phyloP scores from a whole-genome alignment of 257 asterid genomes.

The Nicotiana tomentosiformis region DNA sequence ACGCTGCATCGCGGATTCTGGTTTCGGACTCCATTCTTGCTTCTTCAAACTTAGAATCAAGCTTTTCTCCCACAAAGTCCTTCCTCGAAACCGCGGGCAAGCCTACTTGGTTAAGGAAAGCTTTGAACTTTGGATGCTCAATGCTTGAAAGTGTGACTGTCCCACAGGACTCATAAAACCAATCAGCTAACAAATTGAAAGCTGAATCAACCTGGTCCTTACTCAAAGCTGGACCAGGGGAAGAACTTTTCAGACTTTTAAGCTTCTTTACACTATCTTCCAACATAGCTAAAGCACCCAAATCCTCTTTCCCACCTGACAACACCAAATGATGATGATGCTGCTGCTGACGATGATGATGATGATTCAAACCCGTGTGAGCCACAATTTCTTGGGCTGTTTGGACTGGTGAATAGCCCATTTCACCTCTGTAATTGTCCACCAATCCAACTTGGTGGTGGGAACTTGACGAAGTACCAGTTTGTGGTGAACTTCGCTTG shows the following conservation, averaged over 20 bases:
- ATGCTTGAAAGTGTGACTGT: constrained; percentile 55
- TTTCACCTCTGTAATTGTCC: constrained; percentile 26
- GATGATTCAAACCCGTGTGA: constrained; percentile 15
- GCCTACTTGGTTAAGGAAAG: constrained; percentile 70
- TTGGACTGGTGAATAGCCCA: constrained; percentile 25
- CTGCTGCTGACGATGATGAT: background rate
- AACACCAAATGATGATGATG: constrained; percentile 33
- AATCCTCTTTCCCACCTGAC: constrained; percentile 83
- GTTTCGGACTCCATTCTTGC: constrained; percentile 56
- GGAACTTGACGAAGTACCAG: constrained; percentile 35
- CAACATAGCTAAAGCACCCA: constrained; percentile 69
- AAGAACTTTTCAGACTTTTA: constrained; percentile 46
- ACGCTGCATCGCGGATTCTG: constrained; percentile 60
- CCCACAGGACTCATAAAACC: constrained; percentile 76
- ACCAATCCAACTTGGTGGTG: constrained; percentile 40
- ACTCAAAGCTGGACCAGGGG: constrained; percentile 47
- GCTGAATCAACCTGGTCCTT: constrained; percentile 59
- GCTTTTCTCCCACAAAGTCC: constrained; percentile 48
- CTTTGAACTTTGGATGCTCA: constrained; percentile 76
- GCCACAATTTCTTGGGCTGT: constrained; percentile 10
- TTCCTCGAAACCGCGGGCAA: constrained; percentile 48
- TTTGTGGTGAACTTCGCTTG: constrained; percentile 42
- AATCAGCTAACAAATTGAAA: constrained; percentile 53
- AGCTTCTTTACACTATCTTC: constrained; percentile 84
- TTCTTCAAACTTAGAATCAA: constrained; percentile 63